Percentiles rank a stretch among this genome's conserved stretches.
phyloP scores from a whole-genome alignment of 352 stramenopile species.

The Pythium vanterpoolii region DNA sequence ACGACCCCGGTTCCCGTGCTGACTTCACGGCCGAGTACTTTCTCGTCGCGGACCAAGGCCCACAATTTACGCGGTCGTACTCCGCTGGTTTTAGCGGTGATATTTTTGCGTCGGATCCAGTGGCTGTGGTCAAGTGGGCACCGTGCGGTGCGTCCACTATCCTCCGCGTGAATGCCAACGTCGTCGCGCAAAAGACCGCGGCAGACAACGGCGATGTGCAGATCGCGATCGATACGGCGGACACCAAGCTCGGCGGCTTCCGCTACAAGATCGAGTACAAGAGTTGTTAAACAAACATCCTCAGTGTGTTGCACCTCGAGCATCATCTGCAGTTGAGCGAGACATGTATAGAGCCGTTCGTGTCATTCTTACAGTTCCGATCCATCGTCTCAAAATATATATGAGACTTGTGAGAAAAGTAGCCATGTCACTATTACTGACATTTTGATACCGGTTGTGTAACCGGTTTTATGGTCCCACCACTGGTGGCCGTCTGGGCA shows the following conservation, averaged over 20 bases:
- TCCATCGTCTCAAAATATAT: background rate
- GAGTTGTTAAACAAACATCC: conserved; percentile 1
- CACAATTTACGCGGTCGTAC: conserved; percentile 30
- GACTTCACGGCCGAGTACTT: conserved; percentile 53
- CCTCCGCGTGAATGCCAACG: conserved; percentile 44
- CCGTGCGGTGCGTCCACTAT: conserved; percentile 45
- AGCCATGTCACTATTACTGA: no score
- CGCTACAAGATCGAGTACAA: conserved; percentile 43
- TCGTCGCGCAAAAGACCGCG: conserved; percentile 35
- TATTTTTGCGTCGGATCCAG: conserved; percentile 20
- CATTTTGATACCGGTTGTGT: no score
- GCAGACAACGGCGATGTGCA: conserved; percentile 33
- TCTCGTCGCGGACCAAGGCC: conserved; percentile 41
- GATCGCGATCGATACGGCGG: conserved; percentile 46
- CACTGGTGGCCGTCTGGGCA: no score
- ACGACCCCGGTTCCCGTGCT: conserved; percentile 26
- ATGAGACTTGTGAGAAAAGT: background rate
- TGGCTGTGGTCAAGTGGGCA: conserved; percentile 41
- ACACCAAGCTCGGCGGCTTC: conserved; percentile 41
- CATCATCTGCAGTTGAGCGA: background rate
- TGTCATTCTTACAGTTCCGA: background rate
- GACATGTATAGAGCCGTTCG: background rate
- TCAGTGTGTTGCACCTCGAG: background rate
- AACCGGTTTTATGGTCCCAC: no score
- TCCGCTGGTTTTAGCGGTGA: conserved; percentile 32